Base-by-base conservation (phyloP, 805 yeast genomes). In the Debaryomyces tyrocola region DNA sequence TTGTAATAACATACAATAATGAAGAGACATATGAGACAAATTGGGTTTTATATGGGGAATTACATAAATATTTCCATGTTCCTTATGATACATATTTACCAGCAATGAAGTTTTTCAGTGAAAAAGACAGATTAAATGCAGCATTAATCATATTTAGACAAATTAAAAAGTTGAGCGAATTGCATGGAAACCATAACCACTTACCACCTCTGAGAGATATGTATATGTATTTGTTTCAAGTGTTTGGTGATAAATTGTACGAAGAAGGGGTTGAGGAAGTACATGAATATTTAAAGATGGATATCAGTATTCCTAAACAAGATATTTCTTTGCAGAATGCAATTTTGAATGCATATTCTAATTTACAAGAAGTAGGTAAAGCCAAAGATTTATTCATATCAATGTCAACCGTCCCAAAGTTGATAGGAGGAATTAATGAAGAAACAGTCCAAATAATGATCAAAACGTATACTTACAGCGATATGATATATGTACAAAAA, bases 401-500 rank as follows among this genome's bases (percentile, higher is more conserved):
- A 38, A 79, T 87, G 41, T 64, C 77, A 36, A 67, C 84, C 3
- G 69, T 79, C 44, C 82, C 87, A 0, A 68, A 70, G 36, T 55
- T 62, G 12, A 43, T 43, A 7, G 69, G 72, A 10, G 85, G 85
- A 2, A 64, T 84, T 21, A 81, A 85, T 56, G 78, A 82, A 43
- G 85, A 84, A 37, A 80, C 90, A 0, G 75, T 82, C 17, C 77
- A 81, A 38, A 80, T 84, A 56, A 83, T 87, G 86, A 62, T 87
- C 53, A 82, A 81, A 57, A 76, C 84, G 1, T 73, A 79, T 47
- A 82, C 87, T 7, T 72, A 72, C 48, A 73, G 76, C 48, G 75
- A 82, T 11, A 62, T 84, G 43, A 70, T 73, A 4, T 80, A 81
- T 44, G 87, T 84, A 6, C 78, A 76, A 47, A 70, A 76, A 37